Percentiles rank a stretch among this genome's conserved stretches.
phyloP scores from a whole-genome alignment of 2,329 filamentous ascomycete species.

The Colletotrichum tropicale region DNA sequence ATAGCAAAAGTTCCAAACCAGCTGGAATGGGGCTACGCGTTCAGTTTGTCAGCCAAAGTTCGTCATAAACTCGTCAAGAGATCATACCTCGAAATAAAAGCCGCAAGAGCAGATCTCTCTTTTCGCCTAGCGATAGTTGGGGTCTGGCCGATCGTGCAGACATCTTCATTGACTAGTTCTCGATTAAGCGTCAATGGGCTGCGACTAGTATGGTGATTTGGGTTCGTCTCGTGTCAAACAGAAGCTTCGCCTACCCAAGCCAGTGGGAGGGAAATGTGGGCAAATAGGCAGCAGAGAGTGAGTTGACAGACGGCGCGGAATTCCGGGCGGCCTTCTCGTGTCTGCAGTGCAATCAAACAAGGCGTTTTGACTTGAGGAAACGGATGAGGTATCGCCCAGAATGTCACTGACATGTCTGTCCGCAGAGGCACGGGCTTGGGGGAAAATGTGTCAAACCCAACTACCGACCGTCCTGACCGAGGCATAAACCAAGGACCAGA shows the following conservation, averaged over 20 bases:
- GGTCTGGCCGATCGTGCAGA: slow-evolving; percentile 13
- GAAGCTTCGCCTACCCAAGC: background rate
- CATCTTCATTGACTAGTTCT: background rate
- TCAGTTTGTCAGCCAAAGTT: background rate
- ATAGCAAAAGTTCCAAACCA: slow-evolving; percentile 5
- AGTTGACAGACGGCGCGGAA: background rate
- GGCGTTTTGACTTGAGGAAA: background rate
- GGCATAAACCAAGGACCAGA: background rate
- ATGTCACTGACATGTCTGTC: slow-evolving; percentile 1
- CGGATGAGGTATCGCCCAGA: background rate
- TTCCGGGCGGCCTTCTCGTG: background rate
- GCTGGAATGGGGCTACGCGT: slow-evolving; percentile 16
- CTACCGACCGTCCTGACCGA: background rate
- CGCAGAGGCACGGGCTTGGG: slow-evolving; percentile 1
- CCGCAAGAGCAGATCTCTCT: slow-evolving; percentile 11
- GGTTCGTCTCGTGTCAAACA: slow-evolving; percentile 11
- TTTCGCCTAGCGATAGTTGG: slow-evolving; percentile 24
- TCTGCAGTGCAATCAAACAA: background rate
- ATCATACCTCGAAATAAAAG: slow-evolving; percentile 20
- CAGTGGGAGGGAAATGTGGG: background rate
- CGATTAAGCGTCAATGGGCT: background rate
- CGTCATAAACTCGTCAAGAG: rapidly evolving
- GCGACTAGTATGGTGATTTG: no score
- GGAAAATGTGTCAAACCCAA: background rate
- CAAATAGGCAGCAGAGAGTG: background rate